These are phyloP conservation scores for Pseudocercospora cruenta DNA, from an alignment of 2,329 filamentous ascomycete species.

Conservation along the genomic window DNA sequence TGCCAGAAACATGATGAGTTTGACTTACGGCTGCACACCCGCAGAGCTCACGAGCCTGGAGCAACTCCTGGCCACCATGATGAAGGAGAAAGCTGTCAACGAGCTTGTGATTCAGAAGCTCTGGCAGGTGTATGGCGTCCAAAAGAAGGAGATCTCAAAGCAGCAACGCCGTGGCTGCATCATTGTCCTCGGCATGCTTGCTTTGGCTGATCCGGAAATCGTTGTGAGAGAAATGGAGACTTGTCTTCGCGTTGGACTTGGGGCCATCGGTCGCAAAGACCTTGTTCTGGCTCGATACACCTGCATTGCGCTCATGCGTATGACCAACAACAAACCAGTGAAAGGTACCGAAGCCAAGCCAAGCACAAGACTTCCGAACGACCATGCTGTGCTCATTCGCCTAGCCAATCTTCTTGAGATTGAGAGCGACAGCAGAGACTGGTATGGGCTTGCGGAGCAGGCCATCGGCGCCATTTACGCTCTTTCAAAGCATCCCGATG, in stretches of 20 bases:
- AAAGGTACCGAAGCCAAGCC: slow-evolving; percentile 69
- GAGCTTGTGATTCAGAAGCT: slow-evolving; percentile 87
- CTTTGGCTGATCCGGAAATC: slow-evolving; percentile 87
- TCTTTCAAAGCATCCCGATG: slow-evolving; percentile 90
- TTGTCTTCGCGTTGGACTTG: slow-evolving; percentile 88
- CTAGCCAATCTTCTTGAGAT: slow-evolving; percentile 85
- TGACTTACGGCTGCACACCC: slow-evolving; percentile 93
- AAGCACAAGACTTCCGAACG: slow-evolving; percentile 80
- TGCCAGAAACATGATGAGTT: slow-evolving; percentile 96
- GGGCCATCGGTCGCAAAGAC: slow-evolving; percentile 76
- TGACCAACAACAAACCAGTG: slow-evolving; percentile 80
- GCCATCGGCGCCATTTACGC: slow-evolving; percentile 94
- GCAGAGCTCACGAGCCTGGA: slow-evolving; percentile 95
- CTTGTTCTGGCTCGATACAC: slow-evolving; percentile 92
- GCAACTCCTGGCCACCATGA: slow-evolving; percentile 95
- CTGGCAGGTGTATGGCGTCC: slow-evolving; percentile 96
- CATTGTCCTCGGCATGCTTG: slow-evolving; percentile 95
- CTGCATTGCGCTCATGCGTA: slow-evolving; percentile 86
- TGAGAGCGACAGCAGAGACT: slow-evolving; percentile 87
- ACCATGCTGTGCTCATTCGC: slow-evolving; percentile 81
- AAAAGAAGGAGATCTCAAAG: slow-evolving; percentile 88
- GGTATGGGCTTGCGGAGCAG: slow-evolving; percentile 91
- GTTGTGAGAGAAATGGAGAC: slow-evolving; percentile 93
- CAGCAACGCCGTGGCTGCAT: slow-evolving; percentile 90
- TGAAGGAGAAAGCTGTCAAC: slow-evolving; percentile 86